Percentiles rank a stretch among this genome's conserved stretches.
phyloP scores from a whole-genome alignment of 495 filamentous ascomycete genomes.

The Rusavskia elegans region DNA sequence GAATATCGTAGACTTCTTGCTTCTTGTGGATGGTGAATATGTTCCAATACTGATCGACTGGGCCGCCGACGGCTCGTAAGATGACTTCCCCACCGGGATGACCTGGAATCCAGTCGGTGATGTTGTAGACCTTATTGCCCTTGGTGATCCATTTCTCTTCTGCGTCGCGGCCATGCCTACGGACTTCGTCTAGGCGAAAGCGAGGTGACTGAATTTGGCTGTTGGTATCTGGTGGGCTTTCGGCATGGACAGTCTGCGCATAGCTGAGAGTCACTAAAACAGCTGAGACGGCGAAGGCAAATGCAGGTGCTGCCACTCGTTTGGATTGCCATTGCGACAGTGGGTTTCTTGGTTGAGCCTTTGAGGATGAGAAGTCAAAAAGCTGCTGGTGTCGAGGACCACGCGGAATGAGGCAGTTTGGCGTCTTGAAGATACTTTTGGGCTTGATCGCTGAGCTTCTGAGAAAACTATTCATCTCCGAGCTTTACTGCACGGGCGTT shows the following conservation, averaged over 20 bases:
- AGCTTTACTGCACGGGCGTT: too few relatives aligned
- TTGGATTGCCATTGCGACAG: too few relatives aligned
- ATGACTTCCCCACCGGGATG: slow-evolving; percentile 47
- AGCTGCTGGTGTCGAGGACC: too few relatives aligned
- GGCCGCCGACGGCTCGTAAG: slow-evolving; percentile 37
- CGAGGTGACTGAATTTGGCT: slow-evolving; percentile 1
- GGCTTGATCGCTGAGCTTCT: too few relatives aligned
- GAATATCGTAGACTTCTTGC: slow-evolving; percentile 38
- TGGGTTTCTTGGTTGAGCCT: too few relatives aligned
- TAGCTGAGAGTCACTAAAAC: not conserved
- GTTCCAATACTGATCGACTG: slow-evolving; percentile 45
- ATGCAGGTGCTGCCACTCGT: too few relatives aligned
- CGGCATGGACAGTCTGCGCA: slow-evolving; percentile 4
- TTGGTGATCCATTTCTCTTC: slow-evolving; percentile 33
- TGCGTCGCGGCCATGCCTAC: slow-evolving; percentile 30
- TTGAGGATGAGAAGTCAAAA: too few relatives aligned
- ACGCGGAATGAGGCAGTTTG: too few relatives aligned
- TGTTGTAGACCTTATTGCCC: slow-evolving; percentile 40
- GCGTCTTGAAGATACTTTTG: too few relatives aligned
- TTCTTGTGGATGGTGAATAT: slow-evolving; percentile 46
- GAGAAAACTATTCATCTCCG: too few relatives aligned
- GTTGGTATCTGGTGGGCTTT: not conserved
- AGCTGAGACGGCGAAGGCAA: too few relatives aligned
- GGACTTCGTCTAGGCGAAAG: slow-evolving; percentile 31
- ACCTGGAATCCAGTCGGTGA: slow-evolving; percentile 39